Percentiles rank a stretch among this genome's conserved stretches.
These are phyloP conservation scores for Myxozyma monticola DNA, from an alignment of 805 yeast species.

Conservation along the genomic window DNA sequence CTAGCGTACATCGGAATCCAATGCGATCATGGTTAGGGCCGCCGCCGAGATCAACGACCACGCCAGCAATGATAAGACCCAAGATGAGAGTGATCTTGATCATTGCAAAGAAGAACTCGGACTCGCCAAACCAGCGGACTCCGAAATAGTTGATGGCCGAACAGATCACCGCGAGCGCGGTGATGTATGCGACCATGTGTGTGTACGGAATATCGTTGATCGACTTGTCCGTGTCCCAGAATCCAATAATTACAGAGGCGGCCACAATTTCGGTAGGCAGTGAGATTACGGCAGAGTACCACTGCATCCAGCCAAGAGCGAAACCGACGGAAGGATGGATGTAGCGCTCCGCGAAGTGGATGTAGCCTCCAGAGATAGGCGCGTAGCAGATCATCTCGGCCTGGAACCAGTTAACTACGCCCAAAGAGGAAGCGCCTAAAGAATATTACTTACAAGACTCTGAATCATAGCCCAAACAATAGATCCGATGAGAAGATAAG, in stretches of 20 bases:
- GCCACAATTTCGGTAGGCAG: conserved; percentile 71
- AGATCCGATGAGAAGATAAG: conserved; percentile 36
- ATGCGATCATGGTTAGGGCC: conserved; percentile 71
- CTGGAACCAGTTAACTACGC: not conserved
- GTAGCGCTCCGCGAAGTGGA: conserved; percentile 57
- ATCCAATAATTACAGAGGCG: conserved; percentile 55
- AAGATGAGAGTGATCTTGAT: conserved; percentile 64
- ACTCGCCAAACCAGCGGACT: conserved; percentile 48
- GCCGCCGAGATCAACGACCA: conserved; percentile 70
- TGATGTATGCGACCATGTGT: conserved; percentile 52
- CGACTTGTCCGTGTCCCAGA: conserved; percentile 44
- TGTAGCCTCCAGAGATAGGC: conserved; percentile 56
- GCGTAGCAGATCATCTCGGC: conserved; percentile 26
- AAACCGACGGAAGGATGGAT: conserved; percentile 68
- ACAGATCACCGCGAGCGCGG: conserved; percentile 50
- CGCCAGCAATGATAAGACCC: conserved; percentile 64
- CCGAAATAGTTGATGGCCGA: conserved; percentile 48
- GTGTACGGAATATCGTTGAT: conserved; percentile 38
- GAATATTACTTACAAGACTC: conserved; percentile 12
- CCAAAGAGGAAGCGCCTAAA: not conserved
- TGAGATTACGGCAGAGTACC: conserved; percentile 54
- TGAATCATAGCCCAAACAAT: conserved; percentile 27
- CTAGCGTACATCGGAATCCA: conserved; percentile 56
- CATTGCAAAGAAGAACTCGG: conserved; percentile 58
- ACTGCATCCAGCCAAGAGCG: conserved; percentile 66